Base-by-base conservation (phyloP, 805 yeast genomes). In the Kazachstania africana region DNA sequence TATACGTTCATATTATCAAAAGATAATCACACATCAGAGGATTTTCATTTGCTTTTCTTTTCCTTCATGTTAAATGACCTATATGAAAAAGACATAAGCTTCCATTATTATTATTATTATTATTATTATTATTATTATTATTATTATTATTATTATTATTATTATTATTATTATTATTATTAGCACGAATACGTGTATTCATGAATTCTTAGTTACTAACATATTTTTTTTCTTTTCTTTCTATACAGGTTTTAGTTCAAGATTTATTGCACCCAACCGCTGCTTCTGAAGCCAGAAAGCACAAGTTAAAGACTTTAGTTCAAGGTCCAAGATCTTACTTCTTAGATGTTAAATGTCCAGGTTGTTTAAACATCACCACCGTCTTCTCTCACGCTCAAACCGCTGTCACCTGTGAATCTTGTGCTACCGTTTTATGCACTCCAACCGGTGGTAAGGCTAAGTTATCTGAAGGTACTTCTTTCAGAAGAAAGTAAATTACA, bases 381-480 rank as follows among this genome's bases (percentile, higher is more conserved):
- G 97, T 91, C 52, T 91, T 91, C 81, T 88, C 97, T 47, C 98
- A 91, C 70, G 97, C 99, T 53, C 98, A 91, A 76, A 91, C 98
- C 58, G 97, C 96, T 59, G 98, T 91, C 60, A 81, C 95, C 60
- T 91, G 99, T 77, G 97, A 93, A 62, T 77, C 94, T 36, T 91
- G 99, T 73, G 78, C 97, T 51, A 84, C 95, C 50, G 96, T 91
- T 48, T 80, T 91, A 63, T 87, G 97, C 72, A 79, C 91, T 61
- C 99, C 99, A 65, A 81, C 96, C 51, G 99, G 99, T 76, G 99
- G 99, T 75, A 91, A 91, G 78, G 96, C 97, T 62, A 85, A 80
- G 71, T 78, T 91, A 66, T 85, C 97, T 55, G 98, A 93, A 74
- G 99, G 99, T 68, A 82, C 94, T 64, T 91, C 98, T 59, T 91